Base-by-base conservation (phyloP, 371 early-diverging fungal species). In the Batrachochytrium dendrobatidis region DNA sequence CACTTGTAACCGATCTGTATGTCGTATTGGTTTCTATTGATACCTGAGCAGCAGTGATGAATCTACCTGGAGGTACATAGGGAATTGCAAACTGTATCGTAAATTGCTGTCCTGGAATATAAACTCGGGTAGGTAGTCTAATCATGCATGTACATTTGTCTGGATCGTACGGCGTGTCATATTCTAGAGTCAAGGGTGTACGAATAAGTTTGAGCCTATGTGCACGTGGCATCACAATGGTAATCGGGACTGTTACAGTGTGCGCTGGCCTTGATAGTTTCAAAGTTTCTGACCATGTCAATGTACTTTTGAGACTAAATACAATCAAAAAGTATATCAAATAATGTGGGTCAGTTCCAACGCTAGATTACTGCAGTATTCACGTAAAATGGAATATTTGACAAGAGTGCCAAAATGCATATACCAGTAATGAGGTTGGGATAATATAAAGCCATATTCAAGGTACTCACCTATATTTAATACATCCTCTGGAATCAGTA, bases 381-480 rank as follows among this genome's bases (percentile, higher is more conserved):
- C n/a, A n/a, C n/a, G n/a, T n/a, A n/a, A n/a, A n/a, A n/a, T n/a
- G n/a, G n/a, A n/a, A n/a, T n/a, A n/a, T n/a, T n/a, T n/a, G n/a
- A n/a, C n/a, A n/a, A n/a, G n/a, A n/a, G n/a, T n/a, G n/a, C n/a
- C n/a, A n/a, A n/a, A n/a, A n/a, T n/a, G n/a, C n/a, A n/a, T n/a
- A n/a, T n/a, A n/a, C n/a, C n/a, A n/a, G n/a, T n/a, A n/a, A n/a
- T n/a, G n/a, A n/a, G n/a, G n/a, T n/a, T n/a, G n/a, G n/a, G n/a
- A n/a, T n/a, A n/a, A n/a, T n/a, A n/a, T n/a, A n/a, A n/a, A n/a
- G n/a, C n/a, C n/a, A n/a, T n/a, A n/a, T n/a, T n/a, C n/a, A n/a
- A n/a, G n/a, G 39, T n/a, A 39, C 39, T 15, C 39, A 39, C 39
- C 39, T 39, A n/a, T 39, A 39, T n/a, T 39, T 39, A n/a, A 39